Evolutionary conservation across 108 stramenopile genomes (phyloP), one percentile per base, ranked within the genome.

Genomic region (Cyclotella atomus): DNA sequence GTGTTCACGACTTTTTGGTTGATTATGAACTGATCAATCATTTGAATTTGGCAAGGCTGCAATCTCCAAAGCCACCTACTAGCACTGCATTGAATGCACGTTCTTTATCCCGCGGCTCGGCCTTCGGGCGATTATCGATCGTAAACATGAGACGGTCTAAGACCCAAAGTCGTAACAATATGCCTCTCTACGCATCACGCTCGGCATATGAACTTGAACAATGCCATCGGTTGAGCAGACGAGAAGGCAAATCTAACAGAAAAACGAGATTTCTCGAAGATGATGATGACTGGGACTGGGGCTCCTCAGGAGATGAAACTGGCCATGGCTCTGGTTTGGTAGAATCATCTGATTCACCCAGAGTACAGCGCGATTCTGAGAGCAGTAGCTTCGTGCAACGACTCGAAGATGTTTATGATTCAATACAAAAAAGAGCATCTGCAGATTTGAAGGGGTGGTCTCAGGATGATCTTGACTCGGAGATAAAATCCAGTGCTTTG

Each of bases 1-100:
- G 82, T 25, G 84, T 83, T 23, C 78, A 90, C 66, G 70, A 84
- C 60, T 92, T 92, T 59, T 75, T 92, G 46, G 69, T 62, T 24
- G 69, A 54, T n/a, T 84, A 88, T 57, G 88, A 91, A 33, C 44
- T 60, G 14, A 20, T 63, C 24, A 65, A 45, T 65, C 23, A 0
- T 1, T 17, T 47, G 6, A 30, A 32, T n/a, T 16, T 30, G 4
- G 56, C 29, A 7, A 28, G 2, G 15, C 1, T 4, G 4, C 56
- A 57, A 8, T 14, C 2, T 10, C 6, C 56, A 41, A 38, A 45
- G 54, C 43, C 62, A 27, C 30, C 56, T 20, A 24, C 69, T 19
- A n/a, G n/a, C n/a, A 49, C 76, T 12, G 38, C 69, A 8, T 70
- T 61, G 52, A 33, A 64, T 41, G 19, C 56, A 9, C 38, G 38